These are phyloP conservation scores for Eucalyptus polybractea DNA, from an alignment of 345 rosid species.

Conservation along the genomic window DNA sequence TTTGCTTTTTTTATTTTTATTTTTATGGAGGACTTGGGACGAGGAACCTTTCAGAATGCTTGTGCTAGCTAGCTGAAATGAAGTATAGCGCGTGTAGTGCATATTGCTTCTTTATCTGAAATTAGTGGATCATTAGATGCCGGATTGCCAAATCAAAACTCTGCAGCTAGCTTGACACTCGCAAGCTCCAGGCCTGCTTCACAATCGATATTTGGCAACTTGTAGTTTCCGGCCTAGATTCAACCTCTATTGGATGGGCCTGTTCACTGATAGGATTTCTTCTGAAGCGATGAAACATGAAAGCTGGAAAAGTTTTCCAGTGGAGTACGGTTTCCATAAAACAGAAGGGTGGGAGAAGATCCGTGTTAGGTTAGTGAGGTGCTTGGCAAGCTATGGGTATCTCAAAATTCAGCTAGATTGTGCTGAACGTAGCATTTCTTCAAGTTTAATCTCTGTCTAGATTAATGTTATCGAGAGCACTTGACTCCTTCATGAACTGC, in stretches of 20 bases:
- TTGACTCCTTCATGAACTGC: background rate
- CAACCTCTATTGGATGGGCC: background rate
- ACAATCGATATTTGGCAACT: background rate
- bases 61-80: background rate
- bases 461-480: background rate
- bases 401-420: background rate
- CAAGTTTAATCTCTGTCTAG: background rate
- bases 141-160: background rate
- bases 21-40: background rate
- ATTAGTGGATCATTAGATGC: background rate
- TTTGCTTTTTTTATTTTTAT: background rate
- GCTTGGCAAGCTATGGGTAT: background rate
- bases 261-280: background rate
- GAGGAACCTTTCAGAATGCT: background rate
- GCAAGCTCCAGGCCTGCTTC: background rate
- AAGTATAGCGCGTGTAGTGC: background rate
- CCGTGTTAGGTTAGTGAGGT: background rate
- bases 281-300: background rate
- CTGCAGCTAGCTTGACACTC: background rate
- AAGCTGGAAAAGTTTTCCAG: background rate
- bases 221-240: background rate
- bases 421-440: background rate
- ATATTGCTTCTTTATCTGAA: background rate
- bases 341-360: background rate
- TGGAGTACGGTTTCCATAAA: background rate